These are phyloP conservation scores for Berkeleyomyces basicola DNA, from an alignment of 2,329 filamentous ascomycete species.

Conservation along the genomic window DNA sequence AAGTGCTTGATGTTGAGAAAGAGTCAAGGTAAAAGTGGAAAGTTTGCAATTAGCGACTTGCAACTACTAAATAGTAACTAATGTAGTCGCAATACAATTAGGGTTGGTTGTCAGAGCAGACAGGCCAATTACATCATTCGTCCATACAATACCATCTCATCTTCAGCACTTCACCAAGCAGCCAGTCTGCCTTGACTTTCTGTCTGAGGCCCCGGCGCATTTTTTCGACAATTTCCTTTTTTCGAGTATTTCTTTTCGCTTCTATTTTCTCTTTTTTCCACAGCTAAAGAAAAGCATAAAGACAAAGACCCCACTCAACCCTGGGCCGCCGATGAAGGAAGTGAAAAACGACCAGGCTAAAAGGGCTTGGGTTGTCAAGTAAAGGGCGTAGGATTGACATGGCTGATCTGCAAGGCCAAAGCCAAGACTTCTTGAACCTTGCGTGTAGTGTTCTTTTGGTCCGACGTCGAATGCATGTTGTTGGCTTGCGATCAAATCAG, in stretches of 20 bases:
- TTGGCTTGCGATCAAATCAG: neutral
- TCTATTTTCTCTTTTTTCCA: neutral
- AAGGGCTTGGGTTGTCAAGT: conserved; percentile 8
- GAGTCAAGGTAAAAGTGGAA: too few relatives aligned
- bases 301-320: neutral
- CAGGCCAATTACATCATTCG: too few relatives aligned
- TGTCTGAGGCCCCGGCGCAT: too few relatives aligned
- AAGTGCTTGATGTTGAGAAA: too few relatives aligned
- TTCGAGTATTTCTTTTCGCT: neutral
- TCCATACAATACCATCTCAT: too few relatives aligned
- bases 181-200: too few relatives aligned
- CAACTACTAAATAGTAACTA: too few relatives aligned
- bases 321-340: neutral
- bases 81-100: too few relatives aligned
- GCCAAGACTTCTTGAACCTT: neutral
- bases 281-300: neutral
- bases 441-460: neutral
- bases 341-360: neutral
- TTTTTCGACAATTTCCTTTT: neutral
- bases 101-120: too few relatives aligned
- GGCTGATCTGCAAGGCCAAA: neutral
- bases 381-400: conserved; percentile 9
- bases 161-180: too few relatives aligned
- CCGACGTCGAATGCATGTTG: neutral
- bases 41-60: too few relatives aligned